These are phyloP conservation scores for Daedaleopsis nitida DNA, from an alignment of 768 basidiomycete species.

Conservation along the genomic window DNA sequence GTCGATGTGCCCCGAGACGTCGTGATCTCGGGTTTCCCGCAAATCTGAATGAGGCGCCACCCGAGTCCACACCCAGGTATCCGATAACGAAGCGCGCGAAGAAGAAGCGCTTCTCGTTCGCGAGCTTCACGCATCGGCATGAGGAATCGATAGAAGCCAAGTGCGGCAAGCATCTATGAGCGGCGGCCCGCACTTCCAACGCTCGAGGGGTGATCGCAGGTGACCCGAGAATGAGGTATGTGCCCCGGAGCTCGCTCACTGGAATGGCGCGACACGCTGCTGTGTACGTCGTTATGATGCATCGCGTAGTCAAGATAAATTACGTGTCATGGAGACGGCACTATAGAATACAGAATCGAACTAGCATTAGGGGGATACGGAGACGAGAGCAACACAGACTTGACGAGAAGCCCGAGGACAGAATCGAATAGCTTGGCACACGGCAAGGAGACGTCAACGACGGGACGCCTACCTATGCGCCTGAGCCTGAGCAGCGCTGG, in stretches of 20 bases:
- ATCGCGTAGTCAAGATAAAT: constrained; percentile 4
- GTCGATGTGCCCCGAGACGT: neutral
- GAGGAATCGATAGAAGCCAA: neutral
- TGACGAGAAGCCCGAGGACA: constrained; percentile 3
- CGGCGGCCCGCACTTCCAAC: neutral
- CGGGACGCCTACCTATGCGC: neutral
- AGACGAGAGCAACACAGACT: neutral
- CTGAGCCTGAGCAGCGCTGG: constrained; percentile 15
- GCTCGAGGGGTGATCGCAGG: neutral
- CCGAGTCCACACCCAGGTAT: neutral
- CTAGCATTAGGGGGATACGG: constrained; percentile 16
- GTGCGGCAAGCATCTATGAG: neutral
- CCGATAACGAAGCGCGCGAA: neutral
- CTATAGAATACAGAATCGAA: constrained; percentile 11
- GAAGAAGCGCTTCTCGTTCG: neutral
- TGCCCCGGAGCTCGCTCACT: neutral
- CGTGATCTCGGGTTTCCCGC: neutral
- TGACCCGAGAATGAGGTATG: neutral
- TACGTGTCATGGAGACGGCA: constrained; percentile 8
- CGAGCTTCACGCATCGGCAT: neutral
- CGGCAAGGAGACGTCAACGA: neutral
- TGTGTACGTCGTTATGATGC: neutral
- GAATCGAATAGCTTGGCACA: constrained; percentile 1
- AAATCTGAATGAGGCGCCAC: neutral
- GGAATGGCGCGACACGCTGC: constrained; percentile 5